Base-by-base conservation (phyloP, 345 rosid species). In the Tarenaya hassleriana region DNA sequence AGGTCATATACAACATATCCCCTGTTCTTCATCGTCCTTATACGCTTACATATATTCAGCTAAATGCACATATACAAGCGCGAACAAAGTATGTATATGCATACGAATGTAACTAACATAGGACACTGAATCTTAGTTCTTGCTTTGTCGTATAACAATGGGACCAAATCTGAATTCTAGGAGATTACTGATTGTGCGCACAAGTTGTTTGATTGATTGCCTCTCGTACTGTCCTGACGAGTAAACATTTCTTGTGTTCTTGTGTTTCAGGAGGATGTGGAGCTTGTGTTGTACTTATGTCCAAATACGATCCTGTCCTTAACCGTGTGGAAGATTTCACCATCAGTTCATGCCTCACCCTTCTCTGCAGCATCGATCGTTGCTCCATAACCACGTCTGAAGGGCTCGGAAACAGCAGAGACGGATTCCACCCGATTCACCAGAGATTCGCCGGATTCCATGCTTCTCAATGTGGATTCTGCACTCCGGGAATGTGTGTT, bases 391-490 rank as follows among this genome's bases (percentile, higher is more conserved):
- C 84, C 4, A 91, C 98, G 19, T 63, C 75, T 7, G 96, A 91
- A 71, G 98, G 98, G 54, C 78, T 91, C 14, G 90, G 95, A 39
- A 87, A 77, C 72, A 82, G 84, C 77, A 84, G 66, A 72, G 72
- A 66, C 19, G 98, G 98, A 6, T 87, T 87, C 69, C 98, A 87
- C 62, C 59, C 83, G 0, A 80, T 91, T 65, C 98, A 91, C 40
- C 55, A 79, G 52, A 75, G 98, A 46, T 69, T 91, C 7, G 15
- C 80, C 6, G 94, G 89, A 24, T 91, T 91, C 56, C 95, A 91
- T 55, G 88, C 98, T 43, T 82, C 96, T 46, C 96, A 91, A 50
- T 87, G 98, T 41, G 96, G 96, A 46, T 91, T 77, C 73, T 91
- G 98, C 60, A 91, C 94, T 27, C 96, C 98, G 0, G 98, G 98